These are phyloP conservation scores for Tetraselmis striata DNA, from an alignment of 139 green algal genomes.

Conservation along the genomic window DNA sequence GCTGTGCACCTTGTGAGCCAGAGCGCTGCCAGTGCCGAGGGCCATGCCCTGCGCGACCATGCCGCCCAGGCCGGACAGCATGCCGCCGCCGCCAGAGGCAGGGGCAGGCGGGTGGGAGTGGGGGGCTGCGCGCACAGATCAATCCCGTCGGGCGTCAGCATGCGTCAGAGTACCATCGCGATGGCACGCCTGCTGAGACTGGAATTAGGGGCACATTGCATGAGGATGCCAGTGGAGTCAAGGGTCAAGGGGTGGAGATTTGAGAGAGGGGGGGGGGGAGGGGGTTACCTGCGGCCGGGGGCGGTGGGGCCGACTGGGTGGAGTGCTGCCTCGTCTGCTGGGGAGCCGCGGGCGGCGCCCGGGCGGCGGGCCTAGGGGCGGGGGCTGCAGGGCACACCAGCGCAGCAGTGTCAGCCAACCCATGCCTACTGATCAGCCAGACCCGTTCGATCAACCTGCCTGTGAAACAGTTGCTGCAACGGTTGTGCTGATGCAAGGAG, in stretches of 20 bases:
- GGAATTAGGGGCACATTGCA: no score
- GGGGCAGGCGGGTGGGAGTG: not conserved
- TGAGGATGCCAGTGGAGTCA: no score
- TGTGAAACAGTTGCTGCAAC: no score
- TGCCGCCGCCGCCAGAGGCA: slow-evolving; percentile 43
- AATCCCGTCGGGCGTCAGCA: no score
- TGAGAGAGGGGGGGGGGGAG: not conserved
- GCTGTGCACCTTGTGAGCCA: slow-evolving; percentile 84
- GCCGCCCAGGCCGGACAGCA: slow-evolving; percentile 72
- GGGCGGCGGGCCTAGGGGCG: not conserved
- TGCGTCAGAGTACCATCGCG: no score
- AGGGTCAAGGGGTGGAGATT: no score
- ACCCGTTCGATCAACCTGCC: no score
- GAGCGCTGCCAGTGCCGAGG: slow-evolving; percentile 68
- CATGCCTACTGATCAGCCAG: not conserved
- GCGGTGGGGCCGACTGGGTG: not conserved
- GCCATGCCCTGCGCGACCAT: slow-evolving; percentile 71
- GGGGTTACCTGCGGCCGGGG: no score
- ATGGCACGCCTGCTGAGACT: no score
- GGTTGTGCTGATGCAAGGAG: no score
- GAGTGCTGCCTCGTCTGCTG: not conserved
- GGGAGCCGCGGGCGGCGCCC: no score
- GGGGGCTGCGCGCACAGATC: no score
- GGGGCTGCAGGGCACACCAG: not conserved
- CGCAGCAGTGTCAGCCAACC: not conserved